Evolutionary conservation across 2,329 filamentous ascomycete genomes (phyloP).

Genomic region (Curvularia spicifera): DNA sequence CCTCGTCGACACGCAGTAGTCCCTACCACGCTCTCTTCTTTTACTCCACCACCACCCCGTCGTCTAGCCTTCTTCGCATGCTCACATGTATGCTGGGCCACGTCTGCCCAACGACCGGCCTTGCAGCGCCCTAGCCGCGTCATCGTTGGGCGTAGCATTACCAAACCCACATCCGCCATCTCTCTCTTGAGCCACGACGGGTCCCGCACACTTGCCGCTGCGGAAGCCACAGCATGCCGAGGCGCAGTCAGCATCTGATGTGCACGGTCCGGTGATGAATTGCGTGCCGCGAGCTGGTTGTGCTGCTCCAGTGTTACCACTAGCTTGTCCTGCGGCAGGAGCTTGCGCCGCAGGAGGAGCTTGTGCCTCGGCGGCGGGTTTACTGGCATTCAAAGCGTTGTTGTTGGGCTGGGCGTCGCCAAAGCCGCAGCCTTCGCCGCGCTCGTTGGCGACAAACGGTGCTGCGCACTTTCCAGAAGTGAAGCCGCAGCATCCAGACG

Average conservation of each 20-base stretch:
- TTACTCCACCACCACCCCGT: too few species aligned
- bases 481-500: constrained; percentile 35
- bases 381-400: constrained; percentile 32
- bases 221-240: constrained; percentile 49
- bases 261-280: constrained; percentile 51
- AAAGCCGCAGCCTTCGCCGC: constrained; percentile 48
- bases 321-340: neutral
- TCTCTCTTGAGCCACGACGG: constrained; percentile 43
- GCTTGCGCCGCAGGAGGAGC: neutral
- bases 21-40: neutral
- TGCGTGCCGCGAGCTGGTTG: constrained; percentile 35
- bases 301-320: neutral
- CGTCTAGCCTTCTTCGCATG: neutral
- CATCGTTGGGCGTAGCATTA: constrained; percentile 43
- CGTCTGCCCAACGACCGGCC: constrained; percentile 29
- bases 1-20: neutral
- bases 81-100: constrained; percentile 32
- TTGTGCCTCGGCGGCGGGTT: constrained; percentile 10
- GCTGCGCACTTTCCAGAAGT: constrained; percentile 45
- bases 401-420: constrained; percentile 46
- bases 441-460: constrained; percentile 42
- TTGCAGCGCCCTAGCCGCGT: constrained; percentile 38
- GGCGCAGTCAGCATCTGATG: constrained; percentile 49
- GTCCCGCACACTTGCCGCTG: constrained; percentile 40
- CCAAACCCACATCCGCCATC: constrained; percentile 50